phyloP scores from a whole-genome alignment of 1,284 basidiomycete genomes.

The Microbotryum saponariae region DNA sequence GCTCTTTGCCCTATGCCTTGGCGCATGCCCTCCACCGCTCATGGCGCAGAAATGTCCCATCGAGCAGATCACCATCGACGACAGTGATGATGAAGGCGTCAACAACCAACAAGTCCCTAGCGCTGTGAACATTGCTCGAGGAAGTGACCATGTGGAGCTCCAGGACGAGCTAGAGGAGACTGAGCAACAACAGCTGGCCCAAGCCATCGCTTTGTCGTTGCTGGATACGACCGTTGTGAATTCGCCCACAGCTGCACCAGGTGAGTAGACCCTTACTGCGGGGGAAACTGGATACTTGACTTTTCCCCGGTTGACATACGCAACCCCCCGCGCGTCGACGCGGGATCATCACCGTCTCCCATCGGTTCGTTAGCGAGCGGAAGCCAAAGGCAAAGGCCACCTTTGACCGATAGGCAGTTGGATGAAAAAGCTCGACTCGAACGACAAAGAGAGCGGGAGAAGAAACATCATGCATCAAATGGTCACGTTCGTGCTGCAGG shows the following conservation, averaged over 20 bases:
- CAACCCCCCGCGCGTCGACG: not conserved
- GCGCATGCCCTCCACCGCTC: too few relatives aligned
- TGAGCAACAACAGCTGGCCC: too few relatives aligned
- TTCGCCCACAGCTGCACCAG: not conserved
- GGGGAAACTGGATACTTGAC: not conserved
- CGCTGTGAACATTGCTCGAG: too few relatives aligned
- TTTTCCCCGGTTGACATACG: not conserved
- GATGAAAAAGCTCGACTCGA: constrained; percentile 22
- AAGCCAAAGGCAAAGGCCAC: not conserved
- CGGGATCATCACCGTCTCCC: not conserved
- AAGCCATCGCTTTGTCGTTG: too few relatives aligned
- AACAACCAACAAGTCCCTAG: too few relatives aligned
- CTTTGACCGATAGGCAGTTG: not conserved
- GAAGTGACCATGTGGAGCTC: too few relatives aligned
- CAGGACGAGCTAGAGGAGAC: too few relatives aligned
- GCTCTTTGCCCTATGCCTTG: too few relatives aligned
- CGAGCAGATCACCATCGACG: too few relatives aligned
- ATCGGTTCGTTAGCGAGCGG: not conserved
- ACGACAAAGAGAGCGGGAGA: constrained; percentile 9
- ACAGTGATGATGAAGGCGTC: too few relatives aligned
- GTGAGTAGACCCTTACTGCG: not conserved
- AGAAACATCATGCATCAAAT: not conserved
- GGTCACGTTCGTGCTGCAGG: not conserved
- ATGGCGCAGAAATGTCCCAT: too few relatives aligned
- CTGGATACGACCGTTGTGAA: not conserved